These are phyloP conservation scores for Cyberlindnera amylophila DNA, from an alignment of 805 yeast species.

Conservation along the genomic window DNA sequence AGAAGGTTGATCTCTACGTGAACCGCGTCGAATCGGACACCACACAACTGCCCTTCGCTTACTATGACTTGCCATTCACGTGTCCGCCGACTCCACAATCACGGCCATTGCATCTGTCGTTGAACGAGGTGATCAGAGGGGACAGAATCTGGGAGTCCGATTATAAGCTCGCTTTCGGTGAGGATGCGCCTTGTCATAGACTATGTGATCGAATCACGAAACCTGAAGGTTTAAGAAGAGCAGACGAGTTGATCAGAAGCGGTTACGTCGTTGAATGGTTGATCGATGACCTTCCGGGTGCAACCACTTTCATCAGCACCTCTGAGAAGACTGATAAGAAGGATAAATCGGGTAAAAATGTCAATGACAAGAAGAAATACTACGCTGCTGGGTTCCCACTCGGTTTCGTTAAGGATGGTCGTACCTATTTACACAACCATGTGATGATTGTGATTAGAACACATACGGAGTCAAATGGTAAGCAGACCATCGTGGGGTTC, in stretches of 20 bases:
- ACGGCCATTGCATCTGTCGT: slow-evolving; percentile 61
- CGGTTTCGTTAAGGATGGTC: slow-evolving; percentile 63
- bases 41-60: slow-evolving; percentile 74
- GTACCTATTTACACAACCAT: slow-evolving; percentile 70
- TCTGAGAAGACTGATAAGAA: no score
- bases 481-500: slow-evolving; percentile 74
- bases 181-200: slow-evolving; percentile 61
- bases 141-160: slow-evolving; percentile 77
- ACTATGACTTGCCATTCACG: slow-evolving; percentile 73
- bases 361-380: slow-evolving; percentile 55
- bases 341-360: slow-evolving; percentile 26
- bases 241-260: slow-evolving; percentile 57
- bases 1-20: slow-evolving; percentile 63
- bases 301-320: slow-evolving; percentile 70
- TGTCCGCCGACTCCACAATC: slow-evolving; percentile 60
- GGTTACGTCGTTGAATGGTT: slow-evolving; percentile 83
- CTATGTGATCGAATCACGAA: slow-evolving; percentile 64
- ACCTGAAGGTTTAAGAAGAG: slow-evolving; percentile 48
- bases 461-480: slow-evolving; percentile 45
- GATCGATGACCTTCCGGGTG: slow-evolving; percentile 81
- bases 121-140: slow-evolving; percentile 77
- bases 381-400: slow-evolving; percentile 86
- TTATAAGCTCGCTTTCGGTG: slow-evolving; percentile 57
- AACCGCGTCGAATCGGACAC: slow-evolving; percentile 76
- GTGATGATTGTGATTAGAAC: slow-evolving; percentile 76